Evolutionary conservation across 352 stramenopile genomes (phyloP).

Genomic region (Globisporangium barbulae): DNA sequence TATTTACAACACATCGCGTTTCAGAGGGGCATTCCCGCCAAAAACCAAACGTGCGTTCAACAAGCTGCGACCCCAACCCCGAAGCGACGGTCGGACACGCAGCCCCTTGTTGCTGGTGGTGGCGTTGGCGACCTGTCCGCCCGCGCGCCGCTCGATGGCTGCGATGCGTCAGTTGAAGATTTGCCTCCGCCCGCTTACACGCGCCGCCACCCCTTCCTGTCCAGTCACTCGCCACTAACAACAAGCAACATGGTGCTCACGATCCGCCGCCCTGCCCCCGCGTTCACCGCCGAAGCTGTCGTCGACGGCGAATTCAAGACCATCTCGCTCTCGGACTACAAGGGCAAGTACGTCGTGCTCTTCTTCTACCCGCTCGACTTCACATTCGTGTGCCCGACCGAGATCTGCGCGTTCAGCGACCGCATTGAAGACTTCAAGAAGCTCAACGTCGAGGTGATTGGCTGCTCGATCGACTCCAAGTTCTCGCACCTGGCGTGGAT

Average conservation of each 20-base stretch:
- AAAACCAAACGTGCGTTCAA: not conserved
- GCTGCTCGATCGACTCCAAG: conserved; percentile 83
- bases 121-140: not conserved
- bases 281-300: conserved; percentile 77
- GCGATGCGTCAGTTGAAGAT: conserved; percentile 16
- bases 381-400: conserved; percentile 90
- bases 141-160: not conserved
- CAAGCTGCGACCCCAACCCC: too few species aligned
- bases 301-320: conserved; percentile 83
- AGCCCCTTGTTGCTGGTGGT: not conserved
- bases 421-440: conserved; percentile 74
- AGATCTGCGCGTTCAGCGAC: conserved; percentile 90
- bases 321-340: conserved; percentile 83
- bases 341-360: conserved; percentile 88
- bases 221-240: not conserved
- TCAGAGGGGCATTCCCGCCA: conserved; percentile 7
- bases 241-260: conserved; percentile 45
- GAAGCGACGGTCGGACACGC: conserved; percentile 2
- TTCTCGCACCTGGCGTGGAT: conserved; percentile 90
- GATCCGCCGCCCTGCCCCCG: conserved; percentile 64
- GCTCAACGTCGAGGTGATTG: conserved; percentile 74
- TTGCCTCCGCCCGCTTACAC: not conserved
- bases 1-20: conserved; percentile 3
- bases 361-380: conserved; percentile 93
- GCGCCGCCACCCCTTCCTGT: not conserved